Evolutionary conservation across 1,284 basidiomycete genomes (phyloP).

Genomic region (Apiotrichum gracile): DNA sequence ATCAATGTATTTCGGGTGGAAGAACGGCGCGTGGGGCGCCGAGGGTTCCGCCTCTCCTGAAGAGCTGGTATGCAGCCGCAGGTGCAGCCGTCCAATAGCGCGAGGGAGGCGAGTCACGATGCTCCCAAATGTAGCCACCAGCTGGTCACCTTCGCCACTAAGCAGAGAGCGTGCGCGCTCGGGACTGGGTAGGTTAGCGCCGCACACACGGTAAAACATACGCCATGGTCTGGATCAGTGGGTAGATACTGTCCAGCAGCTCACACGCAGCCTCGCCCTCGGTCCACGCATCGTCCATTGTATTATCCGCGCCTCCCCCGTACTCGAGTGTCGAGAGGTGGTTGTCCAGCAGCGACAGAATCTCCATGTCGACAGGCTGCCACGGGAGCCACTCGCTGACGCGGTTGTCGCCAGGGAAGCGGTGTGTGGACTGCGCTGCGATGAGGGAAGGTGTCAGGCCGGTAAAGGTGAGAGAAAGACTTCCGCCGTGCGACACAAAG

Average conservation of each 20-base stretch:
- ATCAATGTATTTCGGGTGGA: constrained; percentile 42
- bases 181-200: neutral
- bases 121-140: constrained; percentile 21
- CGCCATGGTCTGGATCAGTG: constrained; percentile 22
- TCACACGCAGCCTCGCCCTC: constrained; percentile 37
- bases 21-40: constrained; percentile 16
- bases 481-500: constrained; percentile 11
- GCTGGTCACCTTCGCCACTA: constrained; percentile 6
- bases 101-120: constrained; percentile 34
- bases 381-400: constrained; percentile 25
- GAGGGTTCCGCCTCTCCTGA: neutral
- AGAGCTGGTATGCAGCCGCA: constrained; percentile 11
- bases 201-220: constrained; percentile 11
- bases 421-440: constrained; percentile 28
- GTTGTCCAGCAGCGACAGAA: constrained; percentile 38
- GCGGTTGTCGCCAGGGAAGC: constrained; percentile 18
- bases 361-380: constrained; percentile 37
- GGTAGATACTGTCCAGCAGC: constrained; percentile 29
- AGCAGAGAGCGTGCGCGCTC: constrained; percentile 1
- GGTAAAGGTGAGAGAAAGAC: constrained; percentile 23
- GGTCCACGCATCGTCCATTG: constrained; percentile 32
- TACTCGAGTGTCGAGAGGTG: constrained; percentile 28
- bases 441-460: constrained; percentile 33
- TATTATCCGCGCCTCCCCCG: constrained; percentile 9
- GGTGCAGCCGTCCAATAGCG: constrained; percentile 34